Evolutionary conservation across 192 early-diverging fungal genomes (phyloP).

Genomic region (Podila verticillata): DNA sequence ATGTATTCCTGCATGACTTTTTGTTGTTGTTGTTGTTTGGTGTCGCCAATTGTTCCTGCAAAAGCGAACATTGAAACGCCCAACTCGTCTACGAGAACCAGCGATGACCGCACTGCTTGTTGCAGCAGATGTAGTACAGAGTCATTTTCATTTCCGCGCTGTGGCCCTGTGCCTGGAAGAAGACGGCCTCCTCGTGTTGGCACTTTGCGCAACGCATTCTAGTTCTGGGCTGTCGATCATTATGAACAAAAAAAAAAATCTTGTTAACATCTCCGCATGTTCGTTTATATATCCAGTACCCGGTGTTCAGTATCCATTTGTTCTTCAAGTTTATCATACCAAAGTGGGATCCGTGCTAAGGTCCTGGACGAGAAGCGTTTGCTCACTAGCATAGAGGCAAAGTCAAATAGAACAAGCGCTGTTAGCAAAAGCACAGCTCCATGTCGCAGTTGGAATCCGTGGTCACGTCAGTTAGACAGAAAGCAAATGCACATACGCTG

Average conservation of each 20-base stretch:
- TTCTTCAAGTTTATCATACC: constrained; percentile 28
- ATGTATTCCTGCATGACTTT: too few species aligned
- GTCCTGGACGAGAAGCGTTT: constrained; percentile 80
- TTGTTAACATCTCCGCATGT: background rate
- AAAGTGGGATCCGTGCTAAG: constrained; percentile 80
- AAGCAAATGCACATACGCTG: constrained; percentile 49
- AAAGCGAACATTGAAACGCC: too few species aligned
- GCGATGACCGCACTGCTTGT: constrained; percentile 72
- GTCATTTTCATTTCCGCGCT: constrained; percentile 81
- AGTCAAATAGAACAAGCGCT: background rate
- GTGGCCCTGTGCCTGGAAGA: constrained; percentile 79
- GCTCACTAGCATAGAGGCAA: constrained; percentile 56
- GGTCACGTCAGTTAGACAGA: background rate
- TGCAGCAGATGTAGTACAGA: constrained; percentile 82
- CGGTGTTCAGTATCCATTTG: background rate
- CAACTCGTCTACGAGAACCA: constrained; percentile 57
- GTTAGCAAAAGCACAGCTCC: background rate
- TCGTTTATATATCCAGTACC: background rate
- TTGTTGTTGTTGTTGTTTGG: too few species aligned
- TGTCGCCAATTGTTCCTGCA: too few species aligned
- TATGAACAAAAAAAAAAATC: background rate
- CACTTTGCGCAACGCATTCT: constrained; percentile 71
- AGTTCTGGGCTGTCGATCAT: constrained; percentile 65
- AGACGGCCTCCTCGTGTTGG: constrained; percentile 69
- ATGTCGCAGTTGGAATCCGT: background rate